phyloP scores from a whole-genome alignment of 148 eudicot genomes.

The Silene uniflora region DNA sequence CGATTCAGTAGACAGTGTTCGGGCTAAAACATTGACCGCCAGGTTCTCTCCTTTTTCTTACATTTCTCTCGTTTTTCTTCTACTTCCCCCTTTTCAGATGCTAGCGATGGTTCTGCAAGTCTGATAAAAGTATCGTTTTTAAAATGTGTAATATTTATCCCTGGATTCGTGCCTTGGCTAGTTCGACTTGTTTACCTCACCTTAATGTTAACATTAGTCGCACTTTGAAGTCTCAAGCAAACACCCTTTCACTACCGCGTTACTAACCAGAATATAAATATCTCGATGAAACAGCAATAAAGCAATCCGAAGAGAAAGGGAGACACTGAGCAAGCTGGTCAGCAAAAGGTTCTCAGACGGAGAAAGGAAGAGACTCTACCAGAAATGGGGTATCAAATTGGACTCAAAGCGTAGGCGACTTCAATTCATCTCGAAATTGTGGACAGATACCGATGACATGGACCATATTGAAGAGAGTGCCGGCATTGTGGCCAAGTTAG shows the following conservation, averaged over 20 bases:
- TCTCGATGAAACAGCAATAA: slow-evolving; percentile 44
- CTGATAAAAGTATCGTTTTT: neutral
- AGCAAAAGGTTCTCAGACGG: slow-evolving; percentile 52
- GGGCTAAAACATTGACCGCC: slow-evolving; percentile 49
- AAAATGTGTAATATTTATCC: neutral
- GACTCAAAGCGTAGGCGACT: slow-evolving; percentile 62
- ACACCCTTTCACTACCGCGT: neutral
- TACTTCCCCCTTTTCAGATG: neutral
- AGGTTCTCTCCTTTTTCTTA: slow-evolving; percentile 43
- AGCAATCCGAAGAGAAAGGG: slow-evolving; percentile 66
- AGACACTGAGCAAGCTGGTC: slow-evolving; percentile 61
- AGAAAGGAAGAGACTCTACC: slow-evolving; percentile 57
- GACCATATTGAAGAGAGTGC: slow-evolving; percentile 57
- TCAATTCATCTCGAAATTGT: slow-evolving; percentile 58
- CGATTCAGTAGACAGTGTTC: slow-evolving; percentile 54
- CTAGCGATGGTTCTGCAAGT: neutral
- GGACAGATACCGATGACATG: slow-evolving; percentile 54
- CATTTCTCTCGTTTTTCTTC: neutral
- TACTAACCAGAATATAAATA: neutral
- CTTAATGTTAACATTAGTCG: neutral
- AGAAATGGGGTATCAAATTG: slow-evolving; percentile 59
- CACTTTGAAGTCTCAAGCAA: neutral
- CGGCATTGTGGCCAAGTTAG: slow-evolving; percentile 56
- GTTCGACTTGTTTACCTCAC: neutral
- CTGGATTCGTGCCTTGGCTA: neutral